Percentiles rank a stretch among this genome's conserved stretches.
Evolutionary conservation across 805 yeast genomes (phyloP).

Genomic region (Metschnikowia proteae): DNA sequence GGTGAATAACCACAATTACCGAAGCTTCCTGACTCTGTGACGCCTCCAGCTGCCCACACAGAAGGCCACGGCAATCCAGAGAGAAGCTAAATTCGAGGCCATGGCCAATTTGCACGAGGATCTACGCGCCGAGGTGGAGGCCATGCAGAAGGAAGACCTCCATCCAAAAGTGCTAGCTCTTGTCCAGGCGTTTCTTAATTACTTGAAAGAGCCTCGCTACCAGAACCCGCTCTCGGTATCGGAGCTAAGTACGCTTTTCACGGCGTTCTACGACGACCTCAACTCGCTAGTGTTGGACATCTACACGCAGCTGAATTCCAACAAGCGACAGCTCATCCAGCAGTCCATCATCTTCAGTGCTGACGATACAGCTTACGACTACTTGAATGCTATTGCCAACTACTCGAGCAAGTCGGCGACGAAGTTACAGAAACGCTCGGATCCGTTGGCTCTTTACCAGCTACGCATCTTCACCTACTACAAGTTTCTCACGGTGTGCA

Average conservation of each 20-base stretch:
- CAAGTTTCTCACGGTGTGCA: slow-evolving; percentile 33
- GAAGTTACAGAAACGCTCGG: slow-evolving; percentile 35
- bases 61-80: too few species aligned
- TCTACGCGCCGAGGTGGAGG: slow-evolving; percentile 24
- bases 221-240: slow-evolving; percentile 36
- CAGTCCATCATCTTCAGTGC: slow-evolving; percentile 26
- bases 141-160: slow-evolving; percentile 14
- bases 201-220: slow-evolving; percentile 42
- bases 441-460: slow-evolving; percentile 35
- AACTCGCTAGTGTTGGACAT: slow-evolving; percentile 30
- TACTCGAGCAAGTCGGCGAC: slow-evolving; percentile 32
- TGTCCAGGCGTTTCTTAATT: slow-evolving; percentile 28
- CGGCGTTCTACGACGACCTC: slow-evolving; percentile 36
- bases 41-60: too few species aligned
- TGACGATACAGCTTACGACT: slow-evolving; percentile 34
- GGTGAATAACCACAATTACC: too few species aligned
- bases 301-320: slow-evolving; percentile 37
- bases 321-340: slow-evolving; percentile 36
- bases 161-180: slow-evolving; percentile 28
- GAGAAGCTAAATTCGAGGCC: too few species aligned
- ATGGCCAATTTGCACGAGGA: slow-evolving; percentile 8
- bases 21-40: too few species aligned
- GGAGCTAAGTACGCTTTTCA: slow-evolving; percentile 34
- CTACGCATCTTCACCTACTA: slow-evolving; percentile 40
- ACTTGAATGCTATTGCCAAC: slow-evolving; percentile 40